Percentiles rank a stretch among this genome's conserved stretches.
Evolutionary conservation across 1,284 basidiomycete species (phyloP).

Genomic region (Microbotryum violaceum): DNA sequence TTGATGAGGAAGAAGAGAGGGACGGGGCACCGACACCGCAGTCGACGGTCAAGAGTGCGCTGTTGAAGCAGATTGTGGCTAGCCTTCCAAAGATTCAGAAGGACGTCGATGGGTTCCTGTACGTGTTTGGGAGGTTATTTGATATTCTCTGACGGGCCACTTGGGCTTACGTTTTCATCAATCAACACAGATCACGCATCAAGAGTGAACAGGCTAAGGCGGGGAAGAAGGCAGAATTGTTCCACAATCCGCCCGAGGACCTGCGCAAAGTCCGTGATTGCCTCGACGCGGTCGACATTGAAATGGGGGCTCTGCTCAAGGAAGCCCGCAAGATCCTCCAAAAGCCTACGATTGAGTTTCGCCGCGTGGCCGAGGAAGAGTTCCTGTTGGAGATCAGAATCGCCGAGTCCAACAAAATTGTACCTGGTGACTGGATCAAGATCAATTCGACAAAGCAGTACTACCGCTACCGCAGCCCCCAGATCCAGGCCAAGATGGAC

Average conservation of each 20-base stretch:
- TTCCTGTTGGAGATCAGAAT: conserved; percentile 60
- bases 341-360: conserved; percentile 69
- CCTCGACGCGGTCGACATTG: conserved; percentile 58
- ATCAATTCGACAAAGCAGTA: conserved; percentile 68
- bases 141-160: too few species aligned
- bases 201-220: conserved; percentile 59
- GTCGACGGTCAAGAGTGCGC: conserved; percentile 53
- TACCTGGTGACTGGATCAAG: conserved; percentile 72
- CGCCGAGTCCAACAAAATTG: conserved; percentile 55
- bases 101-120: conserved; percentile 54
- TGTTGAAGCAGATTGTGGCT: conserved; percentile 65
- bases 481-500: conserved; percentile 55
- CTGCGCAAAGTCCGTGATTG: conserved; percentile 42
- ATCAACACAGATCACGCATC: conserved; percentile 40
- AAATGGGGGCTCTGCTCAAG: conserved; percentile 68
- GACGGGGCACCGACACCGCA: not conserved
- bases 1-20: conserved; percentile 37
- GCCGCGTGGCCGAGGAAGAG: conserved; percentile 48
- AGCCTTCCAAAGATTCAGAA: conserved; percentile 59
- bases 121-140: conserved; percentile 31
- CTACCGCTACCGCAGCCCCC: conserved; percentile 75
- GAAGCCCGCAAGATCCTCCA: conserved; percentile 63
- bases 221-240: conserved; percentile 64
- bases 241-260: conserved; percentile 35
- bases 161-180: too few species aligned